These are phyloP conservation scores for Mycosphaerella sp. DNA, from an alignment of 2,329 filamentous ascomycete species.

Conservation along the genomic window DNA sequence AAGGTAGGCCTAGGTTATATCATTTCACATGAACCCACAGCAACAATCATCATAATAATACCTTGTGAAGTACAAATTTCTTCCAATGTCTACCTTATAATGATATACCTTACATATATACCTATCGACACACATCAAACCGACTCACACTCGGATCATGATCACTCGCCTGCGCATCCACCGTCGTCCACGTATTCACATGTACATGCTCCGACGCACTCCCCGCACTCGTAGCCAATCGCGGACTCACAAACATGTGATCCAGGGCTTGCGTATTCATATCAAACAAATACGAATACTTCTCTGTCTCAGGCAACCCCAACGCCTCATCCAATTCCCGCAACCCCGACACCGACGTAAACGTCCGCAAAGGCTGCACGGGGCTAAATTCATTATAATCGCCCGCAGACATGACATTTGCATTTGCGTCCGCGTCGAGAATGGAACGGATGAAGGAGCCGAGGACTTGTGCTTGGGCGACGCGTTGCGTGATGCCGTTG, in stretches of 20 bases:
- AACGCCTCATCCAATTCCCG: slow-evolving; percentile 57
- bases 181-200: slow-evolving; percentile 61
- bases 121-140: slow-evolving; percentile 52
- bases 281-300: slow-evolving; percentile 66
- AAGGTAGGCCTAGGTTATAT: background rate
- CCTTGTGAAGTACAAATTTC: background rate
- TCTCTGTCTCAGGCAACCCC: slow-evolving; percentile 48
- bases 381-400: slow-evolving; percentile 69
- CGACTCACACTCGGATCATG: slow-evolving; percentile 63
- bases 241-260: slow-evolving; percentile 60
- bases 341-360: slow-evolving; percentile 50
- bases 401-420: slow-evolving; percentile 55
- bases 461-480: slow-evolving; percentile 52
- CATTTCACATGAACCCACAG: too few relatives aligned
- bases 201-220: slow-evolving; percentile 60
- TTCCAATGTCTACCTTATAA: background rate
- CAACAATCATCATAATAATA: too few relatives aligned
- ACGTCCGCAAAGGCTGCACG: slow-evolving; percentile 53
- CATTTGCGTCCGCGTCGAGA: slow-evolving; percentile 49
- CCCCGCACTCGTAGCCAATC: slow-evolving; percentile 36
- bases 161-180: slow-evolving; percentile 54
- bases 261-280: slow-evolving; percentile 64
- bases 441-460: slow-evolving; percentile 54
- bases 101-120: background rate
- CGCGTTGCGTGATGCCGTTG: slow-evolving; percentile 53